phyloP scores from a whole-genome alignment of 305 asterid genomes.

The Plantago coronopus region DNA sequence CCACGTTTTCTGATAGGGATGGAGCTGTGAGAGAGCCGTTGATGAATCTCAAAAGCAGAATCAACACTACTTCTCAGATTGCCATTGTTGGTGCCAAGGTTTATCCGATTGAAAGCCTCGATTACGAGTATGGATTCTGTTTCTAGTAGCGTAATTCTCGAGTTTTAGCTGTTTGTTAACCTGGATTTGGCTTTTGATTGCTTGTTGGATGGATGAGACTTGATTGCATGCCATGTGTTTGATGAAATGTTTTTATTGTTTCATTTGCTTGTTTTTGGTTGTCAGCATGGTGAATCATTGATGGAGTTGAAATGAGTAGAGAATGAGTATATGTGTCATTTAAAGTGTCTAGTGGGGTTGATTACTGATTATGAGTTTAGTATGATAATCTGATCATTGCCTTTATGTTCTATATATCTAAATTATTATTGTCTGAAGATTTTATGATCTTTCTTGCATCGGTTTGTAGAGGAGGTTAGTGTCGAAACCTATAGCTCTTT shows the following conservation, averaged over 20 bases:
- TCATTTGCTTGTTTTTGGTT: too few species aligned
- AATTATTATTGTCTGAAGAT: too few species aligned
- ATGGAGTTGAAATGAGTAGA: too few species aligned
- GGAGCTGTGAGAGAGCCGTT: conserved; percentile 48
- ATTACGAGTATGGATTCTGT: conserved; percentile 60
- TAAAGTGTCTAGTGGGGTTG: too few species aligned
- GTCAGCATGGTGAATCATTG: too few species aligned
- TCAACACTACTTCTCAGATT: conserved; percentile 79
- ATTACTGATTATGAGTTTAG: too few species aligned
- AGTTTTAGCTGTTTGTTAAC: not conserved
- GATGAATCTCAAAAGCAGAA: conserved; percentile 42
- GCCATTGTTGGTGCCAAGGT: conserved; percentile 88
- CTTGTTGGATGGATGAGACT: not conserved
- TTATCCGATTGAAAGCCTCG: conserved; percentile 90
- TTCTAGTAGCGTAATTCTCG: not conserved
- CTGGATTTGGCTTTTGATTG: not conserved
- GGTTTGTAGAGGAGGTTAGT: not conserved
- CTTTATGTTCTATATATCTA: too few species aligned
- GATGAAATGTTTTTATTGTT: too few species aligned
- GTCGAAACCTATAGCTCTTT: not conserved
- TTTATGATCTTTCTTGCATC: too few species aligned
- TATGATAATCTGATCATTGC: too few species aligned
- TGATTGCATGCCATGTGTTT: not conserved
- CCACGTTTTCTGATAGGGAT: conserved; percentile 37
- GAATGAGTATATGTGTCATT: too few species aligned